Evolutionary conservation across 305 asterid species (phyloP), one percentile per base, ranked within the genome.

Genomic region (Fraxinus paxiana): DNA sequence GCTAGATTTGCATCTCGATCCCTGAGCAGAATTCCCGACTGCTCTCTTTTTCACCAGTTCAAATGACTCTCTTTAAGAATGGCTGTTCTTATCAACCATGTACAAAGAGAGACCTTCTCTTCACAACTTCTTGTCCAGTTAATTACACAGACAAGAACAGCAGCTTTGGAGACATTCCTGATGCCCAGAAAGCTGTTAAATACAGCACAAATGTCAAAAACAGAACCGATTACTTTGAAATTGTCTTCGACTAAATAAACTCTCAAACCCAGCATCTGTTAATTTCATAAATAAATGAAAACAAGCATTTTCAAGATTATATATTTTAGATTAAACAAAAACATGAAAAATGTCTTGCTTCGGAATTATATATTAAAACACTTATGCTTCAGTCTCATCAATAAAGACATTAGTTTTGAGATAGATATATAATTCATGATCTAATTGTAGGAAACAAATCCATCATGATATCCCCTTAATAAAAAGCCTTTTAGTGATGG

Each of bases 21-120:
- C 73, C 59, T 38, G 12, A 69, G 81, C 70, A 82, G 76, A 59
- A 59, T 30, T 76, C 82, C 73, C 33, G 48, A 37, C 75, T 20
- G 72, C 59, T 33, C 34, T 51, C 35, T 46, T 18, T 65, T 18
- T 65, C 65, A 74, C 37, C 20, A 46, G 2, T 75, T 34, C 59
- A 15, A 41, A 24, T 38, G 15, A 4, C 41, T 41, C 77, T 28
- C 59, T 24, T 18, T 46, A 77, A 59, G 37, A 17, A 73, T 28
- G 61, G 30, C 48, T 28, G 69, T 56, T 81, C 81, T 79, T 48
- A 75, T 5, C 73, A 51, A 5, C 71, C 72, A 65, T 48, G 74
- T 56, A 56, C 5, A 75, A 51, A 33, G 76, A 33, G 77, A 74
- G 78, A 26, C 72, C 34, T 9, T 63, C 30, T 10, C 34, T 24